Conservation (phyloP, 1,139 yeast genomes). For the Kodamaea anthophila region DNA sequence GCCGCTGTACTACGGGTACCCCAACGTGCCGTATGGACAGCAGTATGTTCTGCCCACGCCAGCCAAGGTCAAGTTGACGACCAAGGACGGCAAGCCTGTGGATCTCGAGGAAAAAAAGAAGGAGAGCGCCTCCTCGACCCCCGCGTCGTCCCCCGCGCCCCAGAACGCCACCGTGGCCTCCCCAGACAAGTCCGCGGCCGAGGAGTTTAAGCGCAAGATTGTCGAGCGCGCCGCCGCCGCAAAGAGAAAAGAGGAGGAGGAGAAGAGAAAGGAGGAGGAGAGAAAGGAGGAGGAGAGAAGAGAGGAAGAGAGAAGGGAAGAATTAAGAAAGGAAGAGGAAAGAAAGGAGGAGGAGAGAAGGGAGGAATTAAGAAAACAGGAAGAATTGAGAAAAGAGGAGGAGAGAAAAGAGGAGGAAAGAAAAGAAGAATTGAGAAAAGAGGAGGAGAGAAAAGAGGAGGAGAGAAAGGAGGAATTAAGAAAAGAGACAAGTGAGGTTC, state of each 20-base stretch:
- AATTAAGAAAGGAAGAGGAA: slow-evolving; percentile 10
- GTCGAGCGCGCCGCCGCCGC: slow-evolving; percentile 18
- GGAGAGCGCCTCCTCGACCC: slow-evolving; percentile 8
- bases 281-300: slow-evolving; percentile 4
- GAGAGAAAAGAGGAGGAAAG: slow-evolving; percentile 5
- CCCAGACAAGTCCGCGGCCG: slow-evolving; percentile 15
- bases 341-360: slow-evolving; percentile 10
- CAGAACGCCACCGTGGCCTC: slow-evolving; percentile 8
- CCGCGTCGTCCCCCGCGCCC: slow-evolving; percentile 10
- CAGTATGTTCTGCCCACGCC: slow-evolving; percentile 13
- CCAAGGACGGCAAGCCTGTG: slow-evolving; percentile 42
- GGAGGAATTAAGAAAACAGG: slow-evolving; percentile 8
- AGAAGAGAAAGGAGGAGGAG: slow-evolving; percentile 5
- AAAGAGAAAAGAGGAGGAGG: slow-evolving; percentile 9
- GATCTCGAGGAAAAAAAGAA: slow-evolving; percentile 39
- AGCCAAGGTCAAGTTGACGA: slow-evolving; percentile 33
- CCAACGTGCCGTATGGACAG: too few relatives aligned
- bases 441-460: slow-evolving; percentile 2
- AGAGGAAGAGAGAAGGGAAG: slow-evolving; percentile 3
- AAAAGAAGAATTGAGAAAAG: slow-evolving; percentile 7
- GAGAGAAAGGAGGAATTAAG: slow-evolving; percentile 4
- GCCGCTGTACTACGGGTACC: slow-evolving; percentile 13
- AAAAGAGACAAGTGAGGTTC: background rate
- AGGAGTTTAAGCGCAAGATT: slow-evolving; percentile 20
- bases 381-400: slow-evolving; percentile 1